Conservation (phyloP, 768 basidiomycete species). For the Gloeopeniophorella convolvens region DNA sequence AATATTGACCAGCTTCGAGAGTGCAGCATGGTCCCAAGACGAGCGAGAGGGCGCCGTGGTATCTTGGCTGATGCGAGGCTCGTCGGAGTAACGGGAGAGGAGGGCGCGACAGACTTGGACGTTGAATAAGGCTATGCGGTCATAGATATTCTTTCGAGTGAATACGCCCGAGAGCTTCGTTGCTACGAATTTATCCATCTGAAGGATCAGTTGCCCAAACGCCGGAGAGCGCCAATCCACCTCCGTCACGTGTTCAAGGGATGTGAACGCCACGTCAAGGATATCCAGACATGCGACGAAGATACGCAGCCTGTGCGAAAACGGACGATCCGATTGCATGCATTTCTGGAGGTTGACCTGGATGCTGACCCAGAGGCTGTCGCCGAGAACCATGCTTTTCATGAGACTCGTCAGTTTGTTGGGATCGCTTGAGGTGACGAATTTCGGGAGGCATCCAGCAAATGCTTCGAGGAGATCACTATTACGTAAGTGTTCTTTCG, state of each 20-base stretch:
- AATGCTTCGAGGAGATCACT: background rate
- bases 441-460: background rate
- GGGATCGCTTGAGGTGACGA: background rate
- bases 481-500: background rate
- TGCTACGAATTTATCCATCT: background rate
- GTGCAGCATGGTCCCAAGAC: slow-evolving; percentile 5
- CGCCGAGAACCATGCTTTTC: background rate
- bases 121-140: background rate
- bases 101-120: background rate
- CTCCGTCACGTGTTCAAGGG: background rate
- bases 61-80: background rate
- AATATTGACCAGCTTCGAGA: background rate
- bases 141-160: background rate
- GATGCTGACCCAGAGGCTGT: background rate
- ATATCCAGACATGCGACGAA: background rate
- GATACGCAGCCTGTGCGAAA: background rate
- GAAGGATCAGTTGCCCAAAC: slow-evolving; percentile 2
- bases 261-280: background rate
- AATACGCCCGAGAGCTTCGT: background rate
- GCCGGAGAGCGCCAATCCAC: slow-evolving; percentile 6
- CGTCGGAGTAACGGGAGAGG: background rate
- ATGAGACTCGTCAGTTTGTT: background rate
- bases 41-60: background rate
- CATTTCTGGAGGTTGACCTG: background rate
- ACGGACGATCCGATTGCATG: background rate